A percentile compares a stretch with the other conserved stretches of the same genome.
phyloP scores from a whole-genome alignment of 192 early-diverging fungal species.

The Linnemannia zychae region DNA sequence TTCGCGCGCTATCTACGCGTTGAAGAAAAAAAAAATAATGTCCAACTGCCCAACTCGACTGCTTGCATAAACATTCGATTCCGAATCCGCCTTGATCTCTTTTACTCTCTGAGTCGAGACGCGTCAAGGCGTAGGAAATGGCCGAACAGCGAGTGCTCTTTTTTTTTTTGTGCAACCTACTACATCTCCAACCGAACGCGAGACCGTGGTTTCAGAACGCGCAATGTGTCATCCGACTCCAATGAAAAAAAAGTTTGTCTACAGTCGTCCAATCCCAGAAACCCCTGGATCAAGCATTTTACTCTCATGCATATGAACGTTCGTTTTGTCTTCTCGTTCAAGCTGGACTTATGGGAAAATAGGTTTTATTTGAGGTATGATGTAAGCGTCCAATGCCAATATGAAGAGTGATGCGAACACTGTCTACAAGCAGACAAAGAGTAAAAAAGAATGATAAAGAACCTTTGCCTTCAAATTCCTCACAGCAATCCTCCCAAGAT shows the following conservation, averaged over 20 bases:
- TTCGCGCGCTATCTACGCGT: no score
- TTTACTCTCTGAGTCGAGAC: neutral
- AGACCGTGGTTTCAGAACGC: constrained; percentile 1
- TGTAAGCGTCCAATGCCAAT: no score
- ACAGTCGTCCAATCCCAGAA: neutral
- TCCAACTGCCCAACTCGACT: neutral
- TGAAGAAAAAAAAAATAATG: neutral
- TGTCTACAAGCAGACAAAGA: no score
- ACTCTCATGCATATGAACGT: no score
- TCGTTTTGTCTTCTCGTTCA: no score
- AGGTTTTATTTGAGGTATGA: no score
- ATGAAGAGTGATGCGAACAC: no score
- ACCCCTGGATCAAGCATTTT: neutral
- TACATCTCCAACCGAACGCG: neutral
- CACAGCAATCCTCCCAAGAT: neutral
- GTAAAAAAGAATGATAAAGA: neutral
- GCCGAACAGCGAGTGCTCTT: neutral
- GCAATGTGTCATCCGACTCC: neutral
- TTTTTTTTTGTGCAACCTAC: neutral
- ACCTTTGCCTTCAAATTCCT: no score
- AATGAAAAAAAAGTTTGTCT: neutral
- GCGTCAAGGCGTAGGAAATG: neutral
- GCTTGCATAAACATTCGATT: constrained; percentile 3
- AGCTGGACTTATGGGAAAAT: no score
- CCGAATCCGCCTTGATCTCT: neutral